These are phyloP conservation scores for Globisporangium viniferum DNA, from an alignment of 352 stramenopile species.

Conservation along the genomic window DNA sequence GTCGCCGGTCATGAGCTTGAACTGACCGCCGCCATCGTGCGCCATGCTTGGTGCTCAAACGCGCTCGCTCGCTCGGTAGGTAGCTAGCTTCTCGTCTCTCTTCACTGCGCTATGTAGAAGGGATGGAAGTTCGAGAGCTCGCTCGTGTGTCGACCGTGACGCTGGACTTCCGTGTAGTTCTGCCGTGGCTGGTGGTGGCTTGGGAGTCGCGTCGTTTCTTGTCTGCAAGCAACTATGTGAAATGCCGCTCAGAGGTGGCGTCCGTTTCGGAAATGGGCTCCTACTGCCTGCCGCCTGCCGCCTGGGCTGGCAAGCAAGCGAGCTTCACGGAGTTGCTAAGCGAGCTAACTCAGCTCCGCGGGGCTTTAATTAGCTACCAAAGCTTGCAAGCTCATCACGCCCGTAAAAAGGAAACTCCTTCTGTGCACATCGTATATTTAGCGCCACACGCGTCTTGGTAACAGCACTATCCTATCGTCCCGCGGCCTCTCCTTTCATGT, in stretches of 20 bases:
- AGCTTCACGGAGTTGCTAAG: no score
- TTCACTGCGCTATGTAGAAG: background rate
- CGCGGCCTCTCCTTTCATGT: no score
- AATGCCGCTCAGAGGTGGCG: background rate
- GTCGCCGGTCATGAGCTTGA: constrained; percentile 49
- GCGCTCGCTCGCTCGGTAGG: background rate
- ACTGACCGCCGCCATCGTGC: constrained; percentile 14
- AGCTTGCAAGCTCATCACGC: no score
- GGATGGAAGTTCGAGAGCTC: background rate
- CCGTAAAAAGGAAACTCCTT: no score
- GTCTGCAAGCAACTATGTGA: constrained; percentile 3
- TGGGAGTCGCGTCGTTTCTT: constrained; percentile 3
- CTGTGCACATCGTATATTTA: no score
- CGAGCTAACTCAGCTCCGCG: background rate
- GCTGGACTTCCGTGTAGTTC: background rate
- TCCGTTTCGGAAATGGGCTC: constrained; percentile 1
- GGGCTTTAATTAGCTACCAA: background rate
- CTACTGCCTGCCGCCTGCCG: no score
- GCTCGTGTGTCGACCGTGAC: background rate
- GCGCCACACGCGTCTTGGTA: no score
- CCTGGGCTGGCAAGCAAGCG: no score
- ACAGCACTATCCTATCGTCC: no score
- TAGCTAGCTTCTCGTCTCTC: background rate
- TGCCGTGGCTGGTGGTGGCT: background rate
- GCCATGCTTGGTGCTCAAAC: constrained; percentile 1